phyloP scores from a whole-genome alignment of 116 monocot genomes.

The Cymodocea nodosa region DNA sequence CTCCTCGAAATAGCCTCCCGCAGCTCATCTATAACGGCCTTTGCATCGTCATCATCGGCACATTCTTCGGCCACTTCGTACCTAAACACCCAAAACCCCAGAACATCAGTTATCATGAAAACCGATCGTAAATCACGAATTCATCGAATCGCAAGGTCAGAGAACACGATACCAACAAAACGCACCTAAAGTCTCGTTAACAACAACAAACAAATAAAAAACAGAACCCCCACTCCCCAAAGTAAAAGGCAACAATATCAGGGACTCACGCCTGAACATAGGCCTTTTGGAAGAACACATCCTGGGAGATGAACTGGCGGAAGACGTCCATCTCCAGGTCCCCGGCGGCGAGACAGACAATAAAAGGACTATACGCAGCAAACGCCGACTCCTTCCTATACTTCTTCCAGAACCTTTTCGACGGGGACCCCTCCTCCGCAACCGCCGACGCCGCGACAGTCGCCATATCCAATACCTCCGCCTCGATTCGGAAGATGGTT shows the following conservation, averaged over 20 bases:
- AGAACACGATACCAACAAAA: no score
- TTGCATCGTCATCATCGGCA: slow-evolving; percentile 81
- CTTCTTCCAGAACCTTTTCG: slow-evolving; percentile 53
- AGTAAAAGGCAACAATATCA: not conserved
- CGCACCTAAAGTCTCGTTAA: no score
- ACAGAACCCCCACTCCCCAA: no score
- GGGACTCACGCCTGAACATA: slow-evolving; percentile 68
- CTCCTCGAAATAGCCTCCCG: slow-evolving; percentile 31
- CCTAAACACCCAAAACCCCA: slow-evolving; percentile 19
- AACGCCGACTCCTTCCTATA: slow-evolving; percentile 36
- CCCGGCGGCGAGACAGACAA: slow-evolving; percentile 72
- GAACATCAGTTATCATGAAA: not conserved
- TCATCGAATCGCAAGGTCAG: no score
- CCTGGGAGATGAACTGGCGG: slow-evolving; percentile 69
- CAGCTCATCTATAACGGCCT: slow-evolving; percentile 32
- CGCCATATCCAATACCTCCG: not conserved
- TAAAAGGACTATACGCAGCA: slow-evolving; percentile 67
- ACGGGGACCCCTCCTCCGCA: slow-evolving; percentile 41
- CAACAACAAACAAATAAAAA: no score
- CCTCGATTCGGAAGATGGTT: not conserved
- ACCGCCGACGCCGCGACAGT: slow-evolving; percentile 14
- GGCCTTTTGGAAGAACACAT: slow-evolving; percentile 58
- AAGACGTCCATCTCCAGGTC: slow-evolving; percentile 51
- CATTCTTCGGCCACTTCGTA: slow-evolving; percentile 83
- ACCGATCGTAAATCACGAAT: no score